These are phyloP conservation scores for Stereocaulon alpinum DNA, from an alignment of 495 filamentous ascomycete genomes.

Conservation along the genomic window DNA sequence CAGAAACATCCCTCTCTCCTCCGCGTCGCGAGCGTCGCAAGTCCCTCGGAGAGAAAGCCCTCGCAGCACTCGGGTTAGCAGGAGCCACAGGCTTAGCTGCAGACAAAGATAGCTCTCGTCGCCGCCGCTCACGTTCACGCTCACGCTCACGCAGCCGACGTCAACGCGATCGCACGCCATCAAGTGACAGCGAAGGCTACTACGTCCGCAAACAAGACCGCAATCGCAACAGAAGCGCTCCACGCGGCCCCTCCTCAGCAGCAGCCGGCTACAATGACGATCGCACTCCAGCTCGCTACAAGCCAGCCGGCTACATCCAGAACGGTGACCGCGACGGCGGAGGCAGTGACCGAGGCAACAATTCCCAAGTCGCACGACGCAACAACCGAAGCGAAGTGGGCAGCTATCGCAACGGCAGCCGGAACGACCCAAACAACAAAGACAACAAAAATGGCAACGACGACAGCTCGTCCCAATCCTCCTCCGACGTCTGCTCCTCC, in stretches of 20 bases:
- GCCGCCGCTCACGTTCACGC: constrained; percentile 3
- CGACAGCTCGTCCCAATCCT: constrained; percentile 25
- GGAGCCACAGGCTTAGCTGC: constrained; percentile 39
- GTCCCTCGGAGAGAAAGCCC: constrained; percentile 61
- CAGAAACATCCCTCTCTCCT: constrained; percentile 24
- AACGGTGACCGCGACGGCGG: constrained; percentile 38
- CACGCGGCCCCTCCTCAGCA: background rate
- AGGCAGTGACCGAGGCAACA: constrained; percentile 27
- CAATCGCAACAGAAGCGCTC: background rate
- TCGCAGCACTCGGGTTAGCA: constrained; percentile 59
- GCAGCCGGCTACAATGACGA: constrained; percentile 15
- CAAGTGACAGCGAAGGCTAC: constrained; percentile 26
- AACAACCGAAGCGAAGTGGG: constrained; percentile 11
- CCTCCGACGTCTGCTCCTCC: constrained; percentile 50
- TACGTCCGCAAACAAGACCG: constrained; percentile 4
- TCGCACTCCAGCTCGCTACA: constrained; percentile 20
- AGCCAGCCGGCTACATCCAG: constrained; percentile 36
- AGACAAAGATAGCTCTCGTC: constrained; percentile 16
- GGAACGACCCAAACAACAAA: background rate
- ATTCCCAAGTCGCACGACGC: constrained; percentile 29
- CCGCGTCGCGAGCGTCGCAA: constrained; percentile 41
- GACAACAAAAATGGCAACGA: constrained; percentile 15
- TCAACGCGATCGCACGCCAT: constrained; percentile 42
- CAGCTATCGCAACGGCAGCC: constrained; percentile 7
- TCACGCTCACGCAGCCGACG: constrained; percentile 36